Evolutionary conservation across 164 flowering plant genomes (phyloP).

Genomic region (Aristolochia fimbriata): DNA sequence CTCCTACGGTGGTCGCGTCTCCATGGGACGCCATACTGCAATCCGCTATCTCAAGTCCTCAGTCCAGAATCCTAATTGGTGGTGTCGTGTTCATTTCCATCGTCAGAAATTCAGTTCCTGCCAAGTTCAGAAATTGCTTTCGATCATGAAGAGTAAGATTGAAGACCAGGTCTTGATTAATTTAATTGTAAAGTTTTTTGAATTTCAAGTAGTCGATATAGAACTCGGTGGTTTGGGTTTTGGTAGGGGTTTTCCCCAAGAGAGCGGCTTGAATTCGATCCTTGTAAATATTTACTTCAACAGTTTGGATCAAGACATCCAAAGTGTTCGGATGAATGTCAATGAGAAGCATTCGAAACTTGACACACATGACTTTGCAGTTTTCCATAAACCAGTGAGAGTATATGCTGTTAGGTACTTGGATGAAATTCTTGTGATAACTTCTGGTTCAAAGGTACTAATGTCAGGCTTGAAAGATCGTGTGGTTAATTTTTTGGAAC

Average conservation of each 20-base stretch:
- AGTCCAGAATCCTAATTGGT: constrained; percentile 76
- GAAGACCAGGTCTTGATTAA: constrained; percentile 44
- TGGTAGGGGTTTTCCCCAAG: constrained; percentile 84
- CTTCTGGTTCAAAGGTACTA: constrained; percentile 65
- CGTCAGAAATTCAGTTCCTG: constrained; percentile 21
- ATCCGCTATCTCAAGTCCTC: constrained; percentile 66
- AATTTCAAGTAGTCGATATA: constrained; percentile 33
- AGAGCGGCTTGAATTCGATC: constrained; percentile 56
- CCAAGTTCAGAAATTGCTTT: constrained; percentile 47
- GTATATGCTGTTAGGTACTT: constrained; percentile 74
- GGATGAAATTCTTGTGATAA: constrained; percentile 73
- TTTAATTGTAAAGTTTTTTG: constrained; percentile 49
- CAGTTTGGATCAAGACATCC: constrained; percentile 65
- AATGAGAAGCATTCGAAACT: constrained; percentile 35
- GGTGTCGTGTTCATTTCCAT: constrained; percentile 55
- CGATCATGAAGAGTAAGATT: constrained; percentile 50
- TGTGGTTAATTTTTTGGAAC: constrained; percentile 42
- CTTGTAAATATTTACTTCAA: constrained; percentile 66
- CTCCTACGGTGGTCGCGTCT: constrained; percentile 69
- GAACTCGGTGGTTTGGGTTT: constrained; percentile 54
- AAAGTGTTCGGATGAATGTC: constrained; percentile 33
- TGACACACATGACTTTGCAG: constrained; percentile 23
- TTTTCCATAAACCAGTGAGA: constrained; percentile 59
- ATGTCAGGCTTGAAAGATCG: constrained; percentile 49
- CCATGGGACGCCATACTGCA: constrained; percentile 85